A percentile compares a stretch with the other conserved stretches of the same genome.
These are phyloP conservation scores for Lichtheimia hyalospora DNA, from an alignment of 371 early-diverging fungal genomes.

Conservation along the genomic window DNA sequence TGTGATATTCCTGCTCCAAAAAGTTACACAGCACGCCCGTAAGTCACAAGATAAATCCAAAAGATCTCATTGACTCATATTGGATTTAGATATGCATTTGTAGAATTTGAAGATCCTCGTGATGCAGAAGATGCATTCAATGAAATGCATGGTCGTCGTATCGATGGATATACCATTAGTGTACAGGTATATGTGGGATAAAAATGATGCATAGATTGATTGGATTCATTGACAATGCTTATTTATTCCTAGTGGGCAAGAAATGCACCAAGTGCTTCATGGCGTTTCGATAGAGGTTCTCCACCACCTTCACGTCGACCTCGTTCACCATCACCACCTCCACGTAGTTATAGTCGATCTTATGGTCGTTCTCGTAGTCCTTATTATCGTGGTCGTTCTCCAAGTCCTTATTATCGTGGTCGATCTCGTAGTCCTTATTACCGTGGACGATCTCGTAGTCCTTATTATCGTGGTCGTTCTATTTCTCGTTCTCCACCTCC, in stretches of 20 bases:
- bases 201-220: neutral
- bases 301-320: slow-evolving; percentile 67
- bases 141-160: slow-evolving; percentile 83
- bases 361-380: slow-evolving; percentile 18
- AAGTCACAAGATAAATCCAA: slow-evolving; percentile 26
- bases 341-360: slow-evolving; percentile 18
- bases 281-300: slow-evolving; percentile 74
- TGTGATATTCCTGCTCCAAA: slow-evolving; percentile 84
- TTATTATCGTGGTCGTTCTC: slow-evolving; percentile 21
- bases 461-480: neutral
- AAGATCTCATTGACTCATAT: neutral
- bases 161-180: slow-evolving; percentile 78
- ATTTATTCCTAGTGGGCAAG: slow-evolving; percentile 18
- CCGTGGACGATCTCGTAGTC: neutral
- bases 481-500: neutral
- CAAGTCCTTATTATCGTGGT: slow-evolving; percentile 21
- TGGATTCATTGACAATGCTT: neutral
- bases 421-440: neutral
- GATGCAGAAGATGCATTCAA: slow-evolving; percentile 89
- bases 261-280: slow-evolving; percentile 24
- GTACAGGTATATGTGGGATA: slow-evolving; percentile 67
- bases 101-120: slow-evolving; percentile 86
- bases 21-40: slow-evolving; percentile 63
- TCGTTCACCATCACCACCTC: slow-evolving; percentile 36
- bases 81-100: slow-evolving; percentile 79